Evolutionary conservation across 768 basidiomycete genomes (phyloP).

Genomic region (Lepiota brunneoincarnata): DNA sequence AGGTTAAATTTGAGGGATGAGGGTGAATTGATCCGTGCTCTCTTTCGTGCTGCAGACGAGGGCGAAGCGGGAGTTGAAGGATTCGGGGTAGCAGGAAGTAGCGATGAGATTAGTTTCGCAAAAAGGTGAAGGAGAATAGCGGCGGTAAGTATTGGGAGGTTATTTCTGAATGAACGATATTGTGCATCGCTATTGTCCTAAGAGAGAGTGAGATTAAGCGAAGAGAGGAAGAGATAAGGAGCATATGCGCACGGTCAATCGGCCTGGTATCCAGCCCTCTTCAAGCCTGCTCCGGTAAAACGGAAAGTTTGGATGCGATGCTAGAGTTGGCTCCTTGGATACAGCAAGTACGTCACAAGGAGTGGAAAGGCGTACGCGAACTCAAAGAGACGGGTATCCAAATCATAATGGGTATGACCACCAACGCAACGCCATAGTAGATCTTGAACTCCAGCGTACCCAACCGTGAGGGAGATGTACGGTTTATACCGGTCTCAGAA

Average conservation of each 20-base stretch:
- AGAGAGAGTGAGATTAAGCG: conserved; percentile 8
- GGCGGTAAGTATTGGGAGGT: conserved; percentile 61
- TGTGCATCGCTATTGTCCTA: conserved; percentile 94
- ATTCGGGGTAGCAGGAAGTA: conserved; percentile 13
- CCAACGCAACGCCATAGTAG: conserved; percentile 60
- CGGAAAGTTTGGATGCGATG: conserved; percentile 68
- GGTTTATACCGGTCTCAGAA: conserved; percentile 14
- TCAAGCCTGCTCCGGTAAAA: conserved; percentile 58
- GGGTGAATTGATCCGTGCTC: conserved; percentile 23
- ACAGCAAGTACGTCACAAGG: neutral
- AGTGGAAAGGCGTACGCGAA: conserved; percentile 53
- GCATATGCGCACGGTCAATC: conserved; percentile 61
- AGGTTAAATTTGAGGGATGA: conserved; percentile 53
- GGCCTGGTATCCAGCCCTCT: conserved; percentile 79
- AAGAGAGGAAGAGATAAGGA: neutral
- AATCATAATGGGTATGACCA: conserved; percentile 71
- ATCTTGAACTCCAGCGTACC: conserved; percentile 74
- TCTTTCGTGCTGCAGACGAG: conserved; percentile 4
- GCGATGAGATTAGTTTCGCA: conserved; percentile 50
- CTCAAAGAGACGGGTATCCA: conserved; percentile 77
- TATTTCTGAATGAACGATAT: conserved; percentile 84
- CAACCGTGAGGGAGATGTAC: conserved; percentile 62
- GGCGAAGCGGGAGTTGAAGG: conserved; percentile 10
- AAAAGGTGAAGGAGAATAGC: conserved; percentile 51
- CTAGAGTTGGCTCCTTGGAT: conserved; percentile 36